Conservation (phyloP, 805 yeast genomes). For the Wickerhamiella parazyma region DNA sequence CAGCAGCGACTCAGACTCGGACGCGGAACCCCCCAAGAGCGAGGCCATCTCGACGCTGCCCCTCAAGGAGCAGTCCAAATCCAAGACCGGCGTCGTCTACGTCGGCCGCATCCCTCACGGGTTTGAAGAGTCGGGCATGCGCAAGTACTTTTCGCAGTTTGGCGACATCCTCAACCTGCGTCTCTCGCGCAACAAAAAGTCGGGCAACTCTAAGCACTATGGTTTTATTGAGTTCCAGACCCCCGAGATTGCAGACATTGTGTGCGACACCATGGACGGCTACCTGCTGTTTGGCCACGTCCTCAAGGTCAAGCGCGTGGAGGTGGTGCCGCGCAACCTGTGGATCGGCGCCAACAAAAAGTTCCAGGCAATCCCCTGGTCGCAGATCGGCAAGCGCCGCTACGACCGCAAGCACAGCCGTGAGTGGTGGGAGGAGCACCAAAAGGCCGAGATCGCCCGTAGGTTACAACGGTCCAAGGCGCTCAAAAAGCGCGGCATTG, state of each 20-base stretch:
- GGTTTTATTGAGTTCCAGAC: slow-evolving; percentile 77
- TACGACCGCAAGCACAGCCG: slow-evolving; percentile 46
- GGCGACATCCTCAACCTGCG: slow-evolving; percentile 71
- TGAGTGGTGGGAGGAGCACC: slow-evolving; percentile 43
- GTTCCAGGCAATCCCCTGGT: slow-evolving; percentile 48
- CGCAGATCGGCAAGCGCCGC: slow-evolving; percentile 37
- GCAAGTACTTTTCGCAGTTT: slow-evolving; percentile 76
- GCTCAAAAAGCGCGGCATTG: slow-evolving; percentile 46
- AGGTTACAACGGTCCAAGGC: slow-evolving; percentile 34
- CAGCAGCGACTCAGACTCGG: not conserved
- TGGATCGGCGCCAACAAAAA: slow-evolving; percentile 44
- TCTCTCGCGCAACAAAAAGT: slow-evolving; percentile 74
- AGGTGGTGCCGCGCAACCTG: slow-evolving; percentile 33
- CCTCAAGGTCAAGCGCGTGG: slow-evolving; percentile 52
- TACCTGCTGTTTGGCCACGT: slow-evolving; percentile 80
- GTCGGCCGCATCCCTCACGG: slow-evolving; percentile 90
- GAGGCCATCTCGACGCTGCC: not conserved
- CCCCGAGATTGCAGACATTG: slow-evolving; percentile 66
- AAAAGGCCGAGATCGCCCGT: slow-evolving; percentile 32
- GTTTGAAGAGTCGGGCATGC: slow-evolving; percentile 61
- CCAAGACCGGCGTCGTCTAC: slow-evolving; percentile 53
- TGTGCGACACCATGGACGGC: slow-evolving; percentile 93
- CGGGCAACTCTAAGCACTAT: slow-evolving; percentile 84
- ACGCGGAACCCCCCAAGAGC: slow-evolving; percentile 8
- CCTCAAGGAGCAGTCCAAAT: not conserved